Evolutionary conservation across 169 alveolate species (phyloP).

Genomic region (Theileria parva): DNA sequence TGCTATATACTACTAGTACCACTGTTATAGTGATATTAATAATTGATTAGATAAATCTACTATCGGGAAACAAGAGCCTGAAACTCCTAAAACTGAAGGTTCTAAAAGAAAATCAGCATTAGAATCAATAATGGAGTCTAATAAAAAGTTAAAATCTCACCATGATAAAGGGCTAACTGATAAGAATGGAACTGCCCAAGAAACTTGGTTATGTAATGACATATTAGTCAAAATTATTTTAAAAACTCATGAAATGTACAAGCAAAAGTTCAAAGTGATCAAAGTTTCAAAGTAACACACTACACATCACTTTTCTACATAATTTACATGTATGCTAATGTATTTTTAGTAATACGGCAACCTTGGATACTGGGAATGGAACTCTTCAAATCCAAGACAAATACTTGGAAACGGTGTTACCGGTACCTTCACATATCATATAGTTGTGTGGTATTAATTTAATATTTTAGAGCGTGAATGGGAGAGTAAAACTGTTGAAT

Average conservation of each 20-base stretch:
- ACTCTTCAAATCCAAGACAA: slow-evolving; percentile 40
- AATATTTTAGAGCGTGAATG: slow-evolving; percentile 24
- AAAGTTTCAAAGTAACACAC: slow-evolving; percentile 12
- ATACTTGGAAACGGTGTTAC: slow-evolving; percentile 62
- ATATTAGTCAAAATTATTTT: slow-evolving; percentile 53
- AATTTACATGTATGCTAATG: slow-evolving; percentile 17
- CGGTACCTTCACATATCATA: slow-evolving; percentile 10
- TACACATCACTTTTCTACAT: neutral
- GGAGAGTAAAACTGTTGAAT: slow-evolving; percentile 37
- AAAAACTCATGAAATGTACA: slow-evolving; percentile 50
- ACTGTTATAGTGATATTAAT: no score
- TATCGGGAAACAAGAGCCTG: neutral
- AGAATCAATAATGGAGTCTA: slow-evolving; percentile 35
- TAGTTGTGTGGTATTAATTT: neutral
- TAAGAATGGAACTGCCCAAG: neutral
- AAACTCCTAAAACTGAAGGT: neutral
- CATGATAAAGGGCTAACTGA: slow-evolving; percentile 5
- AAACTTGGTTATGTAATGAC: slow-evolving; percentile 41
- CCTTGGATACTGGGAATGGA: slow-evolving; percentile 38
- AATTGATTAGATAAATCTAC: slow-evolving; percentile 7
- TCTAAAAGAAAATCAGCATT: slow-evolving; percentile 50
- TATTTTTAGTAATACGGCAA: slow-evolving; percentile 20
- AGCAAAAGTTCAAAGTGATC: slow-evolving; percentile 52
- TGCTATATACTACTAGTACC: no score
- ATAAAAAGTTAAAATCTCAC: neutral